A percentile compares a stretch with the other conserved stretches of the same genome.
phyloP scores from a whole-genome alignment of 441 rosid species.

The Adansonia grandidieri region DNA sequence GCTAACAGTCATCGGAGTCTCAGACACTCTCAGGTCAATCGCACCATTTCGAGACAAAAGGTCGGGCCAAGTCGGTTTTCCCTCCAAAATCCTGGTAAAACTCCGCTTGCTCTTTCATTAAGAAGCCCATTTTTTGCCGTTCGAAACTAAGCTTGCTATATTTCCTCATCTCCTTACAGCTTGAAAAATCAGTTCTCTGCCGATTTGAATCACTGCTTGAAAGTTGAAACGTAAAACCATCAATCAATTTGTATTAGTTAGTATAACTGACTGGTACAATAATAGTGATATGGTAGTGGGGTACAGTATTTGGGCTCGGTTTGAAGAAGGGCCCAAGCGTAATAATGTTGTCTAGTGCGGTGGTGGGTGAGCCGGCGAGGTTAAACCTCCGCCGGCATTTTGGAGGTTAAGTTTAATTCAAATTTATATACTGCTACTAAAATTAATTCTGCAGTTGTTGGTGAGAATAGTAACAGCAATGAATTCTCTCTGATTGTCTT shows the following conservation, averaged over 20 bases:
- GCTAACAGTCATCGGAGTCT: background rate
- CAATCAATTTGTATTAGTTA: background rate
- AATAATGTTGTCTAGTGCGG: background rate
- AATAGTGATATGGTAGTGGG: background rate
- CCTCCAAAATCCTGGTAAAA: constrained; percentile 2
- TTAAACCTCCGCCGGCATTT: constrained; percentile 12
- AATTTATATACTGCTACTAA: background rate
- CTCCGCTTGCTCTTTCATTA: background rate
- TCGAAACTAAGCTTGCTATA: background rate
- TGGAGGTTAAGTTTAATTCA: constrained; percentile 23
- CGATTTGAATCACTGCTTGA: constrained; percentile 3
- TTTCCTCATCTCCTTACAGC: background rate
- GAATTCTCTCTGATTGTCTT: constrained; percentile 21
- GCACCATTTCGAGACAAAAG: background rate
- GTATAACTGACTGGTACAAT: background rate
- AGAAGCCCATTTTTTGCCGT: background rate
- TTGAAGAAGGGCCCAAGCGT: background rate
- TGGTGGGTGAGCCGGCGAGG: constrained; percentile 2
- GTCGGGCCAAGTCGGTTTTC: background rate
- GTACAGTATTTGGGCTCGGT: constrained; percentile 9
- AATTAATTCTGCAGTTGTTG: background rate
- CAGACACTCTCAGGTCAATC: background rate
- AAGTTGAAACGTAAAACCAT: background rate
- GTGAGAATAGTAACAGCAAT: constrained; percentile 10
- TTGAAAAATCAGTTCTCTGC: background rate